A percentile compares a stretch with the other conserved stretches of the same genome.
Conservation (phyloP, 495 filamentous ascomycete species). For the Neurospora sp. region DNA sequence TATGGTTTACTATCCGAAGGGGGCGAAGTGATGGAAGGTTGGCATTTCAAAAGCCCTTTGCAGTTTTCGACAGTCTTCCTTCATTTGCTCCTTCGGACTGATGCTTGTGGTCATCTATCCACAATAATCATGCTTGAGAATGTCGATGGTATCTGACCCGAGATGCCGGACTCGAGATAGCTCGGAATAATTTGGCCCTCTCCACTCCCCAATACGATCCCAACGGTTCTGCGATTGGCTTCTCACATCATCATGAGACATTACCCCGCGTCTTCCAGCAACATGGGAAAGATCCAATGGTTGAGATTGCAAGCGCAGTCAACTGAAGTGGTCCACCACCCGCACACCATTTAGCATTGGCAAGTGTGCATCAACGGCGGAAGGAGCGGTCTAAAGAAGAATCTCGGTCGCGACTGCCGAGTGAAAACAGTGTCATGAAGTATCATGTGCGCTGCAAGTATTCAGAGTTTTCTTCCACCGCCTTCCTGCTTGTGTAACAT, state of each 20-base stretch:
- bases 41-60: too few relatives aligned
- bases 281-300: not conserved
- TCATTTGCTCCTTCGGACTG: too few relatives aligned
- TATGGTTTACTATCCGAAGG: constrained; percentile 18
- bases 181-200: too few relatives aligned
- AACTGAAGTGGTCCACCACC: not conserved
- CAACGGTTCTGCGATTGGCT: not conserved
- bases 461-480: not conserved
- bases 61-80: too few relatives aligned
- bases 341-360: not conserved
- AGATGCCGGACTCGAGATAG: too few relatives aligned
- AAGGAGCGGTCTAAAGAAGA: not conserved
- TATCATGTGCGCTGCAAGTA: not conserved
- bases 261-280: not conserved
- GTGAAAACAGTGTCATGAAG: not conserved
- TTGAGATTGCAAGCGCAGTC: not conserved
- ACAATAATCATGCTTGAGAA: too few relatives aligned
- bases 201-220: not conserved
- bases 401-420: not conserved
- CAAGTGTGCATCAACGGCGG: not conserved
- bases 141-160: too few relatives aligned
- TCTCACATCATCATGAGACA: not conserved
- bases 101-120: too few relatives aligned
- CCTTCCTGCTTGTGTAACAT: not conserved
- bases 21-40: not conserved